Evolutionary conservation across 2,329 filamentous ascomycete genomes (phyloP), one percentile per base, ranked within the genome.

Genomic region (Lasiodiplodia sp.): DNA sequence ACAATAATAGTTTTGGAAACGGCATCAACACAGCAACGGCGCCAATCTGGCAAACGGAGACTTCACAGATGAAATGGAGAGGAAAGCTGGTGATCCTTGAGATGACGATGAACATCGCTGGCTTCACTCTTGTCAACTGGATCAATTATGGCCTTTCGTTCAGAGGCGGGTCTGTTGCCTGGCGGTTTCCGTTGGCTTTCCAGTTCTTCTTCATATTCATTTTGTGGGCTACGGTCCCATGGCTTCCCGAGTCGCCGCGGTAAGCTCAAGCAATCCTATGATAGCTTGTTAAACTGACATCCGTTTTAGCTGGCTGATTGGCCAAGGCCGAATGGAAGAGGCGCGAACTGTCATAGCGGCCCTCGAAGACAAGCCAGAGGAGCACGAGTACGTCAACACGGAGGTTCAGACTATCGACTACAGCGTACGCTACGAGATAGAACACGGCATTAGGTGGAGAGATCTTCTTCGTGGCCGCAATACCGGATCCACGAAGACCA

Each of bases 71-170:
- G 4, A 77, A 73, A 31, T 78, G 74, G 75, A 71, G 83, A 69
- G 83, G 83, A 14, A 83, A 83, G 56, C 73, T 84, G 12, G 80
- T 85, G 5, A 77, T 84, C 49, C 78, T 85, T 23, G 82, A 85
- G 65, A 80, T 86, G 75, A 83, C 83, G 58, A 78, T 86, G 73
- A 85, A 85, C 67, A 83, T 86, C 53, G 80, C 79, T 18, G 86
- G 85, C 1, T 86, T 85, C 69, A 80, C 76, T 1, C 64, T 87
- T 1, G 82, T 80, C 6, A 86, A 86, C 56, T 87, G 85, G 84
- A 79, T 87, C 21, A 86, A 81, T 14, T 87, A 82, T 68, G 84
- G 84, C 1, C 81, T 87, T 66, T 83, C 81, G 5, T 87, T 83
- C 71, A 72, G 80, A 1, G 73, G 72, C 3, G 82, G 83, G 4